These are phyloP conservation scores for Scleroderma bovista DNA, from an alignment of 768 basidiomycete genomes.

Conservation along the genomic window DNA sequence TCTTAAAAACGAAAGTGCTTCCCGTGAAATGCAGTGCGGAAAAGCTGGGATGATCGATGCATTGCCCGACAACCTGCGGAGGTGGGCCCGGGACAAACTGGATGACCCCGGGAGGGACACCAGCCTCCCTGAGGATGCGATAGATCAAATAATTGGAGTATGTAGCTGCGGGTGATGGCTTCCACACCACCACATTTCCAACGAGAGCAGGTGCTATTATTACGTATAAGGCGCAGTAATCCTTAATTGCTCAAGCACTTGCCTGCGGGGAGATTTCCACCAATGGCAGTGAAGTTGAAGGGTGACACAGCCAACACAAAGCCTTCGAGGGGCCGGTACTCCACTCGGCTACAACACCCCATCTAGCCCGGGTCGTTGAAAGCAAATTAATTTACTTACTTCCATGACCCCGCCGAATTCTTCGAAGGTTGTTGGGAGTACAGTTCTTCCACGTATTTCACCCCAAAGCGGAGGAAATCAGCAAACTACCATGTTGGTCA, in stretches of 20 bases:
- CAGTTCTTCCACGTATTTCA: conserved; percentile 94
- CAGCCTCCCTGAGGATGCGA: conserved; percentile 90
- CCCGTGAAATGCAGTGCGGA: conserved; percentile 96
- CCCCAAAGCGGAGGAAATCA: conserved; percentile 96
- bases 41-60: conserved; percentile 72
- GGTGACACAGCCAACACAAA: conserved; percentile 97
- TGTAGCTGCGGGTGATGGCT: conserved; percentile 91
- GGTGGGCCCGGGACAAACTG: conserved; percentile 95
- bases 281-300: conserved; percentile 98
- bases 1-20: conserved; percentile 89
- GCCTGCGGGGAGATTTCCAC: conserved; percentile 86
- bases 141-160: conserved; percentile 93
- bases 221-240: neutral
- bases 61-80: conserved; percentile 78
- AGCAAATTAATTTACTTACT: conserved; percentile 51
- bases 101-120: conserved; percentile 90
- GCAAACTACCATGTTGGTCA: conserved; percentile 43
- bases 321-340: conserved; percentile 97
- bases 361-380: neutral
- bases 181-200: conserved; percentile 95
- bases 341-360: conserved; percentile 62
- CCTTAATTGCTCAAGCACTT: conserved; percentile 3
- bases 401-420: conserved; percentile 88
- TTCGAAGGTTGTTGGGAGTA: conserved; percentile 86
- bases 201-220: conserved; percentile 83